These are phyloP conservation scores for Echria macrotheca DNA, from an alignment of 495 filamentous ascomycete species.

Conservation along the genomic window DNA sequence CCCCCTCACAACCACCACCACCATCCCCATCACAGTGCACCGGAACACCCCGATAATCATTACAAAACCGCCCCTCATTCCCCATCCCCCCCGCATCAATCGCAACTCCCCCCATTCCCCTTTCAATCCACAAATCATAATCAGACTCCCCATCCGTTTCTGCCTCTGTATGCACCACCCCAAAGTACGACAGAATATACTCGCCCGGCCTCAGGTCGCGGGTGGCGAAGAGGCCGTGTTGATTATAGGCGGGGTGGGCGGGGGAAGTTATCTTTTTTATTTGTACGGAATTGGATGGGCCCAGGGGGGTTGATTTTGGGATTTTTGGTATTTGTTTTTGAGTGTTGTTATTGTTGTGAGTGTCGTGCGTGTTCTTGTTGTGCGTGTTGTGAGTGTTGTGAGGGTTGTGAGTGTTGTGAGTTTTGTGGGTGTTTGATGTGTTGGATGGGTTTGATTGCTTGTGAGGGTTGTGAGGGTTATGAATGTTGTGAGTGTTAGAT, in stretches of 20 bases:
- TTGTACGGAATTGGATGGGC: slow-evolving; percentile 30
- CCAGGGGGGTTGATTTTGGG: no score
- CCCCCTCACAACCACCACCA: not conserved
- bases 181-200: slow-evolving; percentile 62
- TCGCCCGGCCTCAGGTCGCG: slow-evolving; percentile 49
- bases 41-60: slow-evolving; percentile 65
- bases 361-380: no score
- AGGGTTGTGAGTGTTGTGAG: no score
- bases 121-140: slow-evolving; percentile 63
- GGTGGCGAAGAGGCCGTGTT: slow-evolving; percentile 61
- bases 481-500: no score
- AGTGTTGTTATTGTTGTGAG: no score
- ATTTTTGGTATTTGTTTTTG: no score
- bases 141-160: slow-evolving; percentile 44
- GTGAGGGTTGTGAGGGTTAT: no score
- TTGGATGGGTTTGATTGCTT: no score
- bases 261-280: slow-evolving; percentile 51
- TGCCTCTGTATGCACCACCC: slow-evolving; percentile 47
- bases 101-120: slow-evolving; percentile 51
- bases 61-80: slow-evolving; percentile 68
- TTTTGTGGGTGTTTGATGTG: no score
- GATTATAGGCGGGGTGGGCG: slow-evolving; percentile 55
- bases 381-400: no score
- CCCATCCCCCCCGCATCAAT: slow-evolving; percentile 58
- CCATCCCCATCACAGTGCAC: not conserved